phyloP scores from a whole-genome alignment of 768 basidiomycete genomes.

The Hebeloma cylindrosporum region DNA sequence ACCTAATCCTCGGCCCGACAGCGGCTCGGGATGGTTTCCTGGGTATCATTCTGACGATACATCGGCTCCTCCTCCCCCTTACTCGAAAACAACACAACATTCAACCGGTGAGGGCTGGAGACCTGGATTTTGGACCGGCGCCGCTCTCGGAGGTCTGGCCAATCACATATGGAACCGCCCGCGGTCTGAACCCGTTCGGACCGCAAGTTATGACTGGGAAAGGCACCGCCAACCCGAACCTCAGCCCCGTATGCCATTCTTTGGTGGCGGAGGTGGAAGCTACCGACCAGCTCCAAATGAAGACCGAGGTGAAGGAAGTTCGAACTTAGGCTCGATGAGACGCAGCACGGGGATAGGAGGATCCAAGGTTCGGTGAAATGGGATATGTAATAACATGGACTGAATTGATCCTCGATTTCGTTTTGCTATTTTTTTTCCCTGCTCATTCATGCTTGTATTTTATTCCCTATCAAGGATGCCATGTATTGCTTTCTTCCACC shows the following conservation, averaged over 20 bases:
- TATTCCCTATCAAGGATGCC: no score
- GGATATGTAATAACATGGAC: not conserved
- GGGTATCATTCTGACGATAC: constrained; percentile 40
- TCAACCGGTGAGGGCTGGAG: constrained; percentile 41
- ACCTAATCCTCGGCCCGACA: constrained; percentile 37
- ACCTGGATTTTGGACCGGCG: constrained; percentile 87
- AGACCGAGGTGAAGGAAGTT: constrained; percentile 69
- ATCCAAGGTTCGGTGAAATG: constrained; percentile 37
- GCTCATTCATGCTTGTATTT: not conserved
- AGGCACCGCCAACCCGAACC: constrained; percentile 26
- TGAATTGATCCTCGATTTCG: no score
- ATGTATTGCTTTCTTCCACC: no score
- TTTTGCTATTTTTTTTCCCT: not conserved
- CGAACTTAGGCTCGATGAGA: constrained; percentile 69
- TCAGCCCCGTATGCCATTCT: constrained; percentile 19
- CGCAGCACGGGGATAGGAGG: constrained; percentile 80
- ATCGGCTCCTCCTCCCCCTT: constrained; percentile 53
- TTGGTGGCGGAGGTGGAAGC: constrained; percentile 21
- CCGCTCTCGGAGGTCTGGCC: constrained; percentile 69
- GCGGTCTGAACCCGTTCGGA: constrained; percentile 19
- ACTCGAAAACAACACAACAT: constrained; percentile 41
- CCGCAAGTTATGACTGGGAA: constrained; percentile 62
- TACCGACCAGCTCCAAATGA: constrained; percentile 33
- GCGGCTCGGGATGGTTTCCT: constrained; percentile 53
- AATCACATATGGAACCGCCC: constrained; percentile 51